Percentiles rank a stretch among this genome's conserved stretches.
Conservation (phyloP, 495 filamentous ascomycete genomes). For the Lasiosphaeria miniovina region DNA sequence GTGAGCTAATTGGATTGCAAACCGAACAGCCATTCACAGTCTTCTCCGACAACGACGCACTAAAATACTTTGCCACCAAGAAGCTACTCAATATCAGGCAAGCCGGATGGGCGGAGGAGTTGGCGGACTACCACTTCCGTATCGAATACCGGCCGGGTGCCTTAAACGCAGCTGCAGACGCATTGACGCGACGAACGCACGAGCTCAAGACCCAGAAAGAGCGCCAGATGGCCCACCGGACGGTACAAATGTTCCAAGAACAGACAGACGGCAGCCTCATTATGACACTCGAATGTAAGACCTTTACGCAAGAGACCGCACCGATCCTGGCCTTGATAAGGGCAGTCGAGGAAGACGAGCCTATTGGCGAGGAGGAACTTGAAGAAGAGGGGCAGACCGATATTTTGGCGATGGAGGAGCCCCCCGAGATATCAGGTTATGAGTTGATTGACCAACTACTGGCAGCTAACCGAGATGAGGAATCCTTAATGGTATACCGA, state of each 20-base stretch:
- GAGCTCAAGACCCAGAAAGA: slow-evolving; percentile 5
- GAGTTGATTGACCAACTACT: too few species aligned
- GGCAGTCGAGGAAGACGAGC: too few species aligned
- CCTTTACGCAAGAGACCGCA: too few species aligned
- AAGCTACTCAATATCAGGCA: background rate
- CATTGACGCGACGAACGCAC: background rate
- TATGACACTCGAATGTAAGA: background rate
- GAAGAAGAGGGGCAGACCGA: too few species aligned
- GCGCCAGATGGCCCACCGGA: background rate
- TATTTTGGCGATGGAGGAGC: too few species aligned
- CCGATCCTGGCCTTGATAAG: too few species aligned
- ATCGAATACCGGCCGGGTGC: slow-evolving; percentile 6
- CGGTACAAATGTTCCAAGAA: background rate
- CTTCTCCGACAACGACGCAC: too few species aligned
- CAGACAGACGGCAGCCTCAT: background rate
- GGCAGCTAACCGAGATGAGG: background rate
- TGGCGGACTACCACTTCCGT: slow-evolving; percentile 6
- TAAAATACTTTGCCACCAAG: too few species aligned
- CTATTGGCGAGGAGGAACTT: too few species aligned
- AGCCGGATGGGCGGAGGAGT: background rate
- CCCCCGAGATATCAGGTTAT: too few species aligned
- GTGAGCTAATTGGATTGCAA: slow-evolving; percentile 3
- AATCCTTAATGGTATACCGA: background rate
- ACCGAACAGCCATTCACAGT: too few species aligned
- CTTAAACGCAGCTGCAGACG: slow-evolving; percentile 4